phyloP scores from a whole-genome alignment of 1,284 basidiomycete species.

The Boletellus dicymbophilus region DNA sequence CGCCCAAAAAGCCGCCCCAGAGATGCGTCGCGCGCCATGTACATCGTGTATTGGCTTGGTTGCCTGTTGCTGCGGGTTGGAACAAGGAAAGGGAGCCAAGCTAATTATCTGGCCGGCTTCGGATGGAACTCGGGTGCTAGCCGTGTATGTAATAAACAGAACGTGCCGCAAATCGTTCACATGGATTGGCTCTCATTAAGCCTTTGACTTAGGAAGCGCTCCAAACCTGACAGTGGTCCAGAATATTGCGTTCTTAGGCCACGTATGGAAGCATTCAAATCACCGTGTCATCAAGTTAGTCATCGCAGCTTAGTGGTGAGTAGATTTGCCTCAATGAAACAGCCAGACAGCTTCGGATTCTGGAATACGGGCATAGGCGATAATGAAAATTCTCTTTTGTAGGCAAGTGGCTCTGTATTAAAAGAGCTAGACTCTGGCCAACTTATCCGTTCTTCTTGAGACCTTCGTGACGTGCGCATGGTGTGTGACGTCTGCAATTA shows the following conservation, averaged over 20 bases:
- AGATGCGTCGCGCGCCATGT: conserved; percentile 12
- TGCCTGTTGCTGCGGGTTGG: neutral
- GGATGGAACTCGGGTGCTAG: conserved; percentile 19
- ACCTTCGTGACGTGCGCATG: conserved; percentile 9
- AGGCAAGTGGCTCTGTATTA: neutral
- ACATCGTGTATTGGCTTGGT: conserved; percentile 12
- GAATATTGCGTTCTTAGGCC: no score
- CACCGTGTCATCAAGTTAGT: no score
- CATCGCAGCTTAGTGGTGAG: no score
- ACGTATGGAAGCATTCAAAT: no score
- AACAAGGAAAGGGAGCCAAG: neutral
- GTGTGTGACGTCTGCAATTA: conserved; percentile 3
- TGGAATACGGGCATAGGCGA: no score
- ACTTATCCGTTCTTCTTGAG: conserved; percentile 3
- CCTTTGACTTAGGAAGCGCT: no score
- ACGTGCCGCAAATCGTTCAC: neutral
- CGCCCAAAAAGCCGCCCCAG: conserved; percentile 12
- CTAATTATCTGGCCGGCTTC: no score
- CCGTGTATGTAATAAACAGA: conserved; percentile 7
- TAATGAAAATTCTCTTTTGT: no score
- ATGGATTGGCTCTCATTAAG: no score
- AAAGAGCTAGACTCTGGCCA: neutral
- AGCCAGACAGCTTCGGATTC: no score
- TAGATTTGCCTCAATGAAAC: no score
- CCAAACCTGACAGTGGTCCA: no score